These are phyloP conservation scores for Daucus carota DNA, from an alignment of 129 eudicot genomes.

Conservation along the genomic window DNA sequence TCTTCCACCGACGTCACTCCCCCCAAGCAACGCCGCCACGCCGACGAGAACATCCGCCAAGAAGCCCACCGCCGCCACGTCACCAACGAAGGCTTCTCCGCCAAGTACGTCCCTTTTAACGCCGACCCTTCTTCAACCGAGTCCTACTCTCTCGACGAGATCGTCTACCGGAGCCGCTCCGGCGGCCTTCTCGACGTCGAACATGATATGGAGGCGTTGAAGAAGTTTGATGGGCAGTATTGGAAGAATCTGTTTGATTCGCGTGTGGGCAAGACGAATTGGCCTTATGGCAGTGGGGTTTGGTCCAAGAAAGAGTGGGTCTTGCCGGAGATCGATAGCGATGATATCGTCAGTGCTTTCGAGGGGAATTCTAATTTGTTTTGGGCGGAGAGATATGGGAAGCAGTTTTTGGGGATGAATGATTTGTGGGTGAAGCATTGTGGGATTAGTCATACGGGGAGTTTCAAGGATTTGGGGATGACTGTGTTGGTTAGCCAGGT, in stretches of 20 bases:
- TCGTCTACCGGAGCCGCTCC: constrained; percentile 44
- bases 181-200: constrained; percentile 48
- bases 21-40: constrained; percentile 30
- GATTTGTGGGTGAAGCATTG: constrained; percentile 55
- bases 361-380: constrained; percentile 46
- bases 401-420: constrained; percentile 45
- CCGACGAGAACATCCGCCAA: constrained; percentile 39
- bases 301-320: constrained; percentile 60
- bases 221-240: constrained; percentile 27
- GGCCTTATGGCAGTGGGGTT: constrained; percentile 52
- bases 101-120: constrained; percentile 49
- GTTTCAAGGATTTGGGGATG: constrained; percentile 50
- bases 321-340: constrained; percentile 36
- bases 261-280: constrained; percentile 39
- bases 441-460: constrained; percentile 48
- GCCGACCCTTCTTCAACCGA: constrained; percentile 28
- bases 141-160: constrained; percentile 46
- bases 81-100: constrained; percentile 29
- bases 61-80: constrained; percentile 40
- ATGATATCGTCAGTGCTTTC: constrained; percentile 38
- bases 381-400: constrained; percentile 50
- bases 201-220: constrained; percentile 37
- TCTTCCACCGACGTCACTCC: constrained; percentile 16
- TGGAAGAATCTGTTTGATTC: constrained; percentile 48
- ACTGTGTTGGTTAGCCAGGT: constrained; percentile 54